phyloP scores from a whole-genome alignment of 202 grass and related monocot genomes.

The Bolboschoenoplectus hybrid region DNA sequence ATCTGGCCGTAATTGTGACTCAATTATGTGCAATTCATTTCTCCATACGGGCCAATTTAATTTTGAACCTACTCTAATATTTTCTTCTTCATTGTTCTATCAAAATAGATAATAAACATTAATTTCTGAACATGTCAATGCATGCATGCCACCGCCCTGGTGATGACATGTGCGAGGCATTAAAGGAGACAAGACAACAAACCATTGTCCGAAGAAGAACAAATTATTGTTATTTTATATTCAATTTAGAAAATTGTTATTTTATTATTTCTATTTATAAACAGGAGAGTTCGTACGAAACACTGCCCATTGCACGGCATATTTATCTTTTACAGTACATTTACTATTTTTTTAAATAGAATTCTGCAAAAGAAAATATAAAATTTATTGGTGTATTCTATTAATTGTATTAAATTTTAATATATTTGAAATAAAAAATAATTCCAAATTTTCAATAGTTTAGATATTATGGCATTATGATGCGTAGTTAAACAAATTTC shows the following conservation, averaged over 20 bases:
- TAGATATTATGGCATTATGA: neutral
- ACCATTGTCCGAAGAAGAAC: neutral
- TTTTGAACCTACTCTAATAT: conserved; percentile 15
- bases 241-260: neutral
- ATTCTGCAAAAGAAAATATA: neutral
- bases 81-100: neutral
- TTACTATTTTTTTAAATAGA: neutral
- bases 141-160: conserved; percentile 28
- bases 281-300: neutral
- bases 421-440: neutral
- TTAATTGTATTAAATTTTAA: neutral
- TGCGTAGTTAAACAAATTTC: neutral
- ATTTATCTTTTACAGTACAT: neutral
- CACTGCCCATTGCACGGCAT: neutral
- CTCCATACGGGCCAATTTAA: neutral
- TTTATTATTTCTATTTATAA: conserved; percentile 12
- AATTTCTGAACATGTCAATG: conserved; percentile 23
- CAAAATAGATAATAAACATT: neutral
- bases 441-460: neutral
- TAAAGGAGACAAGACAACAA: conserved; percentile 25
- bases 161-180: conserved; percentile 29
- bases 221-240: neutral
- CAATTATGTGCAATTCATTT: neutral
- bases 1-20: neutral
- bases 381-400: neutral